These are phyloP conservation scores for Aechmea fasciata DNA, from an alignment of 176 grass and related monocot genomes.

Conservation along the genomic window DNA sequence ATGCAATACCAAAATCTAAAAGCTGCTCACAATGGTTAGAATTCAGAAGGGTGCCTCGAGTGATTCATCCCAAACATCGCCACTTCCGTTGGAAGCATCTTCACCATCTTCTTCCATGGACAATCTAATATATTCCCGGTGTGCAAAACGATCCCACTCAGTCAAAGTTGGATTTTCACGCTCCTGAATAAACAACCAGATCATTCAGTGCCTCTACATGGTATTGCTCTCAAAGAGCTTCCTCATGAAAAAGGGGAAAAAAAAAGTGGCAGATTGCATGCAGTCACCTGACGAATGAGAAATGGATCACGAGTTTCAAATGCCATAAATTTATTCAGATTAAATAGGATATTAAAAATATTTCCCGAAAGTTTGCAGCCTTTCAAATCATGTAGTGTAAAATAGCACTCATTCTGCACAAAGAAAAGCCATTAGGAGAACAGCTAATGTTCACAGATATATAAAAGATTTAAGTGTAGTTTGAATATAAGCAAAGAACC, in stretches of 20 bases:
- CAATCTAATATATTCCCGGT: slow-evolving; percentile 95
- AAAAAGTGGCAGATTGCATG: slow-evolving; percentile 1
- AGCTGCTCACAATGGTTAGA: slow-evolving; percentile 33
- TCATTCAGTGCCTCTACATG: slow-evolving; percentile 2
- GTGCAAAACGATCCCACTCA: slow-evolving; percentile 97
- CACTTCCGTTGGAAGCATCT: slow-evolving; percentile 99
- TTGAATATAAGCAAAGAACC: slow-evolving; percentile 32
- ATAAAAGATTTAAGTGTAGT: slow-evolving; percentile 9
- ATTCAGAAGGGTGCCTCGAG: slow-evolving; percentile 92
- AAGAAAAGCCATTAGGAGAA: slow-evolving; percentile 16
- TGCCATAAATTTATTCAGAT: slow-evolving; percentile 99
- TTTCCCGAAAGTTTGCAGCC: slow-evolving; percentile 92
- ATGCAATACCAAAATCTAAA: slow-evolving; percentile 1
- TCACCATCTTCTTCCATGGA: slow-evolving; percentile 99
- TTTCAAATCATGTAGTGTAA: slow-evolving; percentile 76
- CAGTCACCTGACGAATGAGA: slow-evolving; percentile 90
- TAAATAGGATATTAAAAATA: slow-evolving; percentile 99
- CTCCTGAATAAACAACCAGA: slow-evolving; percentile 37
- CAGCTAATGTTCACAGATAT: slow-evolving; percentile 9
- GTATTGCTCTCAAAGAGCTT: background rate
- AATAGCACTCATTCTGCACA: slow-evolving; percentile 75
- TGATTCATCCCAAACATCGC: slow-evolving; percentile 99
- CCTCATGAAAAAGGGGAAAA: background rate
- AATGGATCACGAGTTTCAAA: slow-evolving; percentile 99
- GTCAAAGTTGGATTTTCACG: slow-evolving; percentile 94